phyloP scores from a whole-genome alignment of 78 protist species.

The Polysphondylium violaceum region DNA sequence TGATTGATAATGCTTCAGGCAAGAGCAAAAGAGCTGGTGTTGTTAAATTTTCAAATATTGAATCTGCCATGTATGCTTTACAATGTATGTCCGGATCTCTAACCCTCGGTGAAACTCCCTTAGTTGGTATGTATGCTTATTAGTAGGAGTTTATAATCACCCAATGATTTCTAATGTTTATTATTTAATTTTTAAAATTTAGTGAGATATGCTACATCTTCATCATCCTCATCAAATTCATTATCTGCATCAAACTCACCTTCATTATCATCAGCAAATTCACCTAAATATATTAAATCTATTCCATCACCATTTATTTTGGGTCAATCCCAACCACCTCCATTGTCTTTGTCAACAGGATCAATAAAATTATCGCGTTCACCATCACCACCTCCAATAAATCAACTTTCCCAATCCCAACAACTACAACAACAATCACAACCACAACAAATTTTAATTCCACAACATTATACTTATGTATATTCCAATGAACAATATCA shows the following conservation, averaged over 20 bases:
- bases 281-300: not conserved
- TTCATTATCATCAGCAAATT: not conserved
- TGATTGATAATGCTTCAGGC: conserved; percentile 19
- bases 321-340: too few species aligned
- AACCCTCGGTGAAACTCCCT: conserved; percentile 63
- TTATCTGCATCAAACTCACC: not conserved
- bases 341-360: too few species aligned
- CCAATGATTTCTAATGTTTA: not conserved
- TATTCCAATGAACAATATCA: conserved; percentile 5
- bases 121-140: conserved; percentile 25
- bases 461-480: conserved; percentile 10
- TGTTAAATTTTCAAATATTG: conserved; percentile 16
- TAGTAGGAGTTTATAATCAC: not conserved
- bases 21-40: conserved; percentile 47
- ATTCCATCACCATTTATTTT: not conserved
- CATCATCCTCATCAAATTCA: not conserved
- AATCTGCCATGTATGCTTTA: conserved; percentile 18
- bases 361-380: too few species aligned
- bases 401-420: not conserved
- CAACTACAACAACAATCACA: not conserved
- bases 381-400: not conserved
- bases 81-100: conserved; percentile 33
- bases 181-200: not conserved
- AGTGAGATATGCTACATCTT: conserved; percentile 1
- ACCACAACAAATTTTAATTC: not conserved